These are phyloP conservation scores for bread wheat (Triticum aestivum) DNA, from an alignment of 176 grass and related monocot genomes.

Conservation along the genomic window DNA sequence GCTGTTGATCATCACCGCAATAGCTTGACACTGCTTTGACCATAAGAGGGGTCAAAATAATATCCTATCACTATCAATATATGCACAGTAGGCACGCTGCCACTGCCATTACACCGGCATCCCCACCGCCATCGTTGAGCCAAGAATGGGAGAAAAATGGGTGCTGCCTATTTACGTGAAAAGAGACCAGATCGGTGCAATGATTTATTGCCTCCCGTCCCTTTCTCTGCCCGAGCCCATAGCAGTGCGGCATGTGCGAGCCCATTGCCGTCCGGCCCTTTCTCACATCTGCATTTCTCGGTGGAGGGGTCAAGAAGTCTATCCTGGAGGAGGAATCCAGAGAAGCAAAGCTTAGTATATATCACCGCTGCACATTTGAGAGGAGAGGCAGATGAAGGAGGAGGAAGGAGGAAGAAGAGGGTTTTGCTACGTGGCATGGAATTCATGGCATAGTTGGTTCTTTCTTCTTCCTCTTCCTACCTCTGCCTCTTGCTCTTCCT, in stretches of 20 bases:
- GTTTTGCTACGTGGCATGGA: background rate
- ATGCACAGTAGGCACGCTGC: background rate
- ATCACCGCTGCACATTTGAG: background rate
- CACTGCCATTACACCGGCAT: background rate
- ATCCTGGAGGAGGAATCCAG: background rate
- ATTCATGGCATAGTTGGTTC: background rate
- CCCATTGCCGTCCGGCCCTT: background rate
- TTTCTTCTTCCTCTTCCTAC: too few relatives aligned
- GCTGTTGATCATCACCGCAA: too few relatives aligned
- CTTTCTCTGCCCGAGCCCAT: background rate
- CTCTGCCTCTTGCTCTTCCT: conserved; percentile 28
- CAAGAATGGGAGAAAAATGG: background rate
- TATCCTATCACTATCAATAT: too few relatives aligned
- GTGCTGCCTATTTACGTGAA: background rate
- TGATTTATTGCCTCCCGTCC: background rate
- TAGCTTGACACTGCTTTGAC: too few relatives aligned
- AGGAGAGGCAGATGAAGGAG: background rate
- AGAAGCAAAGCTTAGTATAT: background rate
- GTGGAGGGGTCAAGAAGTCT: background rate
- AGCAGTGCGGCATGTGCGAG: background rate
- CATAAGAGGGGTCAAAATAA: background rate
- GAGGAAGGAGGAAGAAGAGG: background rate
- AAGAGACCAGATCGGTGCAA: background rate
- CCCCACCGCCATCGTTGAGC: background rate
- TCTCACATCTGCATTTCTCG: background rate